These are phyloP conservation scores for Pulveroboletus frians DNA, from an alignment of 768 basidiomycete genomes.

Conservation along the genomic window DNA sequence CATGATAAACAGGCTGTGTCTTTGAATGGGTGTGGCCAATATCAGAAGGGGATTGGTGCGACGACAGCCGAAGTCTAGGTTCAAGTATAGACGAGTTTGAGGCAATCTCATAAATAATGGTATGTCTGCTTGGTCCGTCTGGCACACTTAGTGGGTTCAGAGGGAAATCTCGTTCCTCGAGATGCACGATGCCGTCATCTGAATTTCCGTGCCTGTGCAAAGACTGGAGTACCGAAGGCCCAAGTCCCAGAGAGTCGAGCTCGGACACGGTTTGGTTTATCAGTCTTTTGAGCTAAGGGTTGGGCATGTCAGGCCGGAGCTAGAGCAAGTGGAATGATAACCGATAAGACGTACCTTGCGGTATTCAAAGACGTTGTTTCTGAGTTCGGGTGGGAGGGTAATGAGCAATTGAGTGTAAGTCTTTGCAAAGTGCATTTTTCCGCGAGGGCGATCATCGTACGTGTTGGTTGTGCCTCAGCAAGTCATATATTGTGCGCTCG, in stretches of 20 bases:
- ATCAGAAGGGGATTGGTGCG: conserved; percentile 20
- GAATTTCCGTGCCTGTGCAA: conserved; percentile 28
- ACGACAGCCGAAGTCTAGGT: conserved; percentile 53
- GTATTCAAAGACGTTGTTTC: conserved; percentile 79
- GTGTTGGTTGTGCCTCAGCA: not conserved
- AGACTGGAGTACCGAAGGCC: conserved; percentile 44
- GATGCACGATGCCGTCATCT: not conserved
- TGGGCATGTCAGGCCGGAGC: not conserved
- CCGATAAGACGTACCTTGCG: conserved; percentile 47
- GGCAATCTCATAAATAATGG: conserved; percentile 55
- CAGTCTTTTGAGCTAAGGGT: conserved; percentile 77
- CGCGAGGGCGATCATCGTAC: not conserved
- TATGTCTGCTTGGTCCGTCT: conserved; percentile 8
- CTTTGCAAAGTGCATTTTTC: conserved; percentile 68
- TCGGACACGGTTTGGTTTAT: conserved; percentile 81
- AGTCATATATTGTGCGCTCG: not conserved
- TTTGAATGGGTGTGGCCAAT: not conserved
- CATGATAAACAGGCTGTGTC: conserved; percentile 6
- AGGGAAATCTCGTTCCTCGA: conserved; percentile 1
- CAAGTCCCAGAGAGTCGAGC: conserved; percentile 63
- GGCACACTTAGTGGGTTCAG: not conserved
- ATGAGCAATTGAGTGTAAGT: conserved; percentile 58
- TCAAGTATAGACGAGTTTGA: conserved; percentile 44
- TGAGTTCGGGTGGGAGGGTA: conserved; percentile 70
- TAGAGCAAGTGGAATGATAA: too few relatives aligned